phyloP scores from a whole-genome alignment of 2,329 filamentous ascomycete genomes.

The Exophiala spinifera region DNA sequence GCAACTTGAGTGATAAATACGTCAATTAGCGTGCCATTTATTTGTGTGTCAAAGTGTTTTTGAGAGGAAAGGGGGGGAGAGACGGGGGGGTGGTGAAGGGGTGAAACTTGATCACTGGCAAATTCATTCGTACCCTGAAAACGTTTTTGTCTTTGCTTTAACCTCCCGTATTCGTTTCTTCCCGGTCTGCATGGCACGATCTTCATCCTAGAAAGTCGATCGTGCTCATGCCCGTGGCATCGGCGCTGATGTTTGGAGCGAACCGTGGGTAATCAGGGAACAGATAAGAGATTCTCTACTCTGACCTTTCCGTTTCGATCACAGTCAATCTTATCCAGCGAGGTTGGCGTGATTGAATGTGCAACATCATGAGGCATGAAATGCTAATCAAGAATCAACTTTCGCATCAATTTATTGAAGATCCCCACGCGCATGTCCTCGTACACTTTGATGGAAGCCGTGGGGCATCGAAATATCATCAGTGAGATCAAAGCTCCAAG shows the following conservation, averaged over 20 bases:
- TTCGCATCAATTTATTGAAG: too few relatives aligned
- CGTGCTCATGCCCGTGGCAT: not conserved
- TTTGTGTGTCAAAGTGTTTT: too few relatives aligned
- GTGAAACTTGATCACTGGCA: not conserved
- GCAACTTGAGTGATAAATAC: slow-evolving; percentile 5
- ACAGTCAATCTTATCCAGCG: too few relatives aligned
- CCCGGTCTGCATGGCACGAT: slow-evolving; percentile 2
- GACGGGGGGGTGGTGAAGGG: not conserved
- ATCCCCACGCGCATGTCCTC: too few relatives aligned
- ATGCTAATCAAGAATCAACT: too few relatives aligned
- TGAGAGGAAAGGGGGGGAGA: not conserved
- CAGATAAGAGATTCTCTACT: not conserved
- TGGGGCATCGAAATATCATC: too few relatives aligned
- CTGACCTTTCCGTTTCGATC: too few relatives aligned
- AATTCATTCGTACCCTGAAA: slow-evolving; percentile 12
- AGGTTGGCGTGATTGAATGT: too few relatives aligned
- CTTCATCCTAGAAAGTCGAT: not conserved
- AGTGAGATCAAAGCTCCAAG: too few relatives aligned
- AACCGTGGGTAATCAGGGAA: not conserved
- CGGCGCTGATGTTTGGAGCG: not conserved
- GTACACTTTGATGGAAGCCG: too few relatives aligned
- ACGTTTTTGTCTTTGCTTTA: slow-evolving; percentile 16
- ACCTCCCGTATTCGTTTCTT: slow-evolving; percentile 9
- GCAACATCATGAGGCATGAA: too few relatives aligned
- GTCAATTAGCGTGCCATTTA: not conserved